These are phyloP conservation scores for Candida incommunis DNA, from an alignment of 805 yeast species.

Conservation along the genomic window DNA sequence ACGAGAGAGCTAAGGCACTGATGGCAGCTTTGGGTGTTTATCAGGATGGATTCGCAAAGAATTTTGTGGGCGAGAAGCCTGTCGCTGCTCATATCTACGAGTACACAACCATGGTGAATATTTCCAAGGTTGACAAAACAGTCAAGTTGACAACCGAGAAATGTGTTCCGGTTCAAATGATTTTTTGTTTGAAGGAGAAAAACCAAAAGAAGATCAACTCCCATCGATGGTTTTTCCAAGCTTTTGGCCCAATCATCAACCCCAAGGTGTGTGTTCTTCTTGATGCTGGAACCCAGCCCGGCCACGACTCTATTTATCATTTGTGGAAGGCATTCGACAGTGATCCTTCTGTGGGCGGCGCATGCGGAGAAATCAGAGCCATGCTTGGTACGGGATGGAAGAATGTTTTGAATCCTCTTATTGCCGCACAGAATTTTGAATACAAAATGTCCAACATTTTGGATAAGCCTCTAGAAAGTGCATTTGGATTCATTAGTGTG, in stretches of 20 bases:
- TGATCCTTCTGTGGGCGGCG: conserved; percentile 80
- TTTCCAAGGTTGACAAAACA: conserved; percentile 45
- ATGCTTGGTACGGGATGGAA: conserved; percentile 50
- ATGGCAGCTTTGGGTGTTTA: conserved; percentile 79
- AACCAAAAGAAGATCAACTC: conserved; percentile 86
- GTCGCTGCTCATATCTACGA: conserved; percentile 87
- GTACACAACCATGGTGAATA: conserved; percentile 84
- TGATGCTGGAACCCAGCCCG: conserved; percentile 93
- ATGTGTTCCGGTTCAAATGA: conserved; percentile 68
- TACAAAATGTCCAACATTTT: conserved; percentile 89
- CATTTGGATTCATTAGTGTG: conserved; percentile 87
- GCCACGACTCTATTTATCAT: conserved; percentile 69
- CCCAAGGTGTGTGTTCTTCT: conserved; percentile 75
- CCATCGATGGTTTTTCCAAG: conserved; percentile 94
- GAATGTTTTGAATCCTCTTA: conserved; percentile 64
- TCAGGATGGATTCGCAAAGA: conserved; percentile 93
- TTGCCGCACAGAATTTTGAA: conserved; percentile 94
- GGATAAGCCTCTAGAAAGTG: conserved; percentile 92
- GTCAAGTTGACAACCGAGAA: conserved; percentile 56
- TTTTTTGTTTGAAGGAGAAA: conserved; percentile 81
- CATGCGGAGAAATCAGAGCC: conserved; percentile 93
- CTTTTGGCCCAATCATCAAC: conserved; percentile 66
- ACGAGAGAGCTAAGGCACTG: conserved; percentile 65
- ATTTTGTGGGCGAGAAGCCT: conserved; percentile 66
- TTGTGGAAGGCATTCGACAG: conserved; percentile 76